Conservation (phyloP, 768 basidiomycete genomes). For the Goffeauzyma gilvescens region DNA sequence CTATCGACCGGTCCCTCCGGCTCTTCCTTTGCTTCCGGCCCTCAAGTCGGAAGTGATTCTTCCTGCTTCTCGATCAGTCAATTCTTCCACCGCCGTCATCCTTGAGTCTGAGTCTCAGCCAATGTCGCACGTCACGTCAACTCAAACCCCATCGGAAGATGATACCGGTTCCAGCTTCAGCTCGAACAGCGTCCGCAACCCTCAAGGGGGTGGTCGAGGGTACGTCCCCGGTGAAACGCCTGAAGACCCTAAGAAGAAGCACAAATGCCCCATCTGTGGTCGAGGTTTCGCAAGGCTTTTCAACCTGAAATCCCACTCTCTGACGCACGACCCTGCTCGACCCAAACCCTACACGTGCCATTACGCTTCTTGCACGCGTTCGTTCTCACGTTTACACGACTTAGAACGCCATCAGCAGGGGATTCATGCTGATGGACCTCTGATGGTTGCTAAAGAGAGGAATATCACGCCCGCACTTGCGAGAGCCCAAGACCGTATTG, state of each 20-base stretch:
- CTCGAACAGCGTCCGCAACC: conserved; percentile 19
- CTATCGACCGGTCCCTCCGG: neutral
- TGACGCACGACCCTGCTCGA: conserved; percentile 81
- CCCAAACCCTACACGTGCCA: conserved; percentile 76
- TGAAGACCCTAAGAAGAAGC: conserved; percentile 30
- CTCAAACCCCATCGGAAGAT: neutral
- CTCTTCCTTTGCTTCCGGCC: neutral
- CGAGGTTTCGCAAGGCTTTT: conserved; percentile 80
- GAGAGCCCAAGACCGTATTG: conserved; percentile 24
- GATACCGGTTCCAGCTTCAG: no score
- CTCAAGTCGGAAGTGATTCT: neutral
- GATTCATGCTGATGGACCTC: conserved; percentile 30
- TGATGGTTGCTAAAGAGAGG: conserved; percentile 27
- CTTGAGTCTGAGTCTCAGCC: neutral
- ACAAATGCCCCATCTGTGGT: conserved; percentile 29
- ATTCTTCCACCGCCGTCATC: neutral
- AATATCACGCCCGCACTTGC: conserved; percentile 26
- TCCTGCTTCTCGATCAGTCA: neutral
- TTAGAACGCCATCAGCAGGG: conserved; percentile 54
- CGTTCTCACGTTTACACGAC: conserved; percentile 88
- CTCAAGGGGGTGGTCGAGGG: conserved; percentile 28
- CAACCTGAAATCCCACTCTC: conserved; percentile 80
- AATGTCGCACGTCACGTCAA: no score
- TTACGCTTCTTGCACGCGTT: conserved; percentile 64
- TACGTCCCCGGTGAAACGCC: conserved; percentile 31